Percentiles rank a stretch among this genome's conserved stretches.
phyloP scores from a whole-genome alignment of 352 stramenopile genomes.

The Globisporangium middletonii region DNA sequence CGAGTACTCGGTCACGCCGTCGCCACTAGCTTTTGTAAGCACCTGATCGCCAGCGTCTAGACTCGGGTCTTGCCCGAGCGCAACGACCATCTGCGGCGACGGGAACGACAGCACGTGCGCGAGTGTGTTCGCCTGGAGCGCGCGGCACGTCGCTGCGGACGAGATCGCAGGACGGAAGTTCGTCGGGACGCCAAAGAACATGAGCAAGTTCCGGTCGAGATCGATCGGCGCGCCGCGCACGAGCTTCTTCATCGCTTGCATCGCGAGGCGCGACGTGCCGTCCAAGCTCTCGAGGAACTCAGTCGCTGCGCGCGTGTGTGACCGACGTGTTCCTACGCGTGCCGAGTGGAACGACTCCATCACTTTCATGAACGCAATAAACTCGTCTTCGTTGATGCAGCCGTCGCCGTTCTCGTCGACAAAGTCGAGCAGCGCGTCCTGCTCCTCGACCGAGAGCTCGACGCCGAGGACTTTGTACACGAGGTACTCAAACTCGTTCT shows the following conservation, averaged over 20 bases:
- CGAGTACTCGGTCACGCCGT: slow-evolving; percentile 19
- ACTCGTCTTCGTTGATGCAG: slow-evolving; percentile 59
- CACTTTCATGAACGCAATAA: slow-evolving; percentile 69
- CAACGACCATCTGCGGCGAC: slow-evolving; percentile 56
- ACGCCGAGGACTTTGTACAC: slow-evolving; percentile 72
- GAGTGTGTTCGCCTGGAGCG: slow-evolving; percentile 53
- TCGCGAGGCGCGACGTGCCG: slow-evolving; percentile 34
- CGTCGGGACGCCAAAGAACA: slow-evolving; percentile 73
- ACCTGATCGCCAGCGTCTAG: not conserved
- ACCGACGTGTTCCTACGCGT: slow-evolving; percentile 14
- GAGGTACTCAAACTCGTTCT: slow-evolving; percentile 73
- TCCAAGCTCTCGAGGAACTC: slow-evolving; percentile 39
- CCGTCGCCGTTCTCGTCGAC: slow-evolving; percentile 59
- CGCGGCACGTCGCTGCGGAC: slow-evolving; percentile 36
- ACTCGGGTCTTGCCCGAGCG: slow-evolving; percentile 31
- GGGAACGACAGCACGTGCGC: slow-evolving; percentile 66
- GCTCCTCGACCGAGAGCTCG: slow-evolving; percentile 66
- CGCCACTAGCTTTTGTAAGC: not conserved
- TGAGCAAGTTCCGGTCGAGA: slow-evolving; percentile 58
- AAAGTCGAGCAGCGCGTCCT: slow-evolving; percentile 63
- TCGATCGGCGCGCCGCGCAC: slow-evolving; percentile 58
- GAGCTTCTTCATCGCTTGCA: slow-evolving; percentile 76
- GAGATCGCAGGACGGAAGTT: slow-evolving; percentile 74
- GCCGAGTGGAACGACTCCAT: slow-evolving; percentile 40
- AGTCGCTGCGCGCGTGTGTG: slow-evolving; percentile 24